phyloP scores from a whole-genome alignment of 768 basidiomycete genomes.

The Leucocoprinus leucothites region DNA sequence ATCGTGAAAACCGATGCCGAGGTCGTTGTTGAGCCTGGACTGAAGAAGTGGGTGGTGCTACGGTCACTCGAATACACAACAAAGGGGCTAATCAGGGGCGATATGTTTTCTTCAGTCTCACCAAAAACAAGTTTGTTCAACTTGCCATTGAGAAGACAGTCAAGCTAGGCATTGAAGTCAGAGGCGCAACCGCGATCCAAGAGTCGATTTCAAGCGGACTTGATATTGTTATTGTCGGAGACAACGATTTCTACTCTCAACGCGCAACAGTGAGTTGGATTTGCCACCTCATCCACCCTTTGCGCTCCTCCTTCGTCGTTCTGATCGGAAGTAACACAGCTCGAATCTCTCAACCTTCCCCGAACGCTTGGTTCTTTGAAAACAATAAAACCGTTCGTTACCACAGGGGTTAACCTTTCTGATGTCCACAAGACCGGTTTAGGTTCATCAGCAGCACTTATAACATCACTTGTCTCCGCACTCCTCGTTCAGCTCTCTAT shows the following conservation, averaged over 20 bases:
- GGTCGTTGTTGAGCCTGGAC: slow-evolving; percentile 29
- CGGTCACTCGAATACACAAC: slow-evolving; percentile 9
- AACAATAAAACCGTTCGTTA: slow-evolving; percentile 72
- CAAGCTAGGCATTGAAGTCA: slow-evolving; percentile 59
- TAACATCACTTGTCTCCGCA: slow-evolving; percentile 89
- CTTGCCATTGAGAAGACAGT: slow-evolving; percentile 82
- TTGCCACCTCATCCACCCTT: slow-evolving; percentile 1
- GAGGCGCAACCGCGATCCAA: slow-evolving; percentile 39
- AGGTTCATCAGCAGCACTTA: slow-evolving; percentile 94
- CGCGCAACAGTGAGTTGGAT: slow-evolving; percentile 63
- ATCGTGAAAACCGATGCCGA: slow-evolving; percentile 38
- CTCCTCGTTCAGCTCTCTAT: slow-evolving; percentile 75
- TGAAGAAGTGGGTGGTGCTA: slow-evolving; percentile 36
- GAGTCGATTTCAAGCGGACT: slow-evolving; percentile 50
- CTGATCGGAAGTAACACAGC: slow-evolving; percentile 36
- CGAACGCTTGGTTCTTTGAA: slow-evolving; percentile 61
- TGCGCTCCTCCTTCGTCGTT: not conserved
- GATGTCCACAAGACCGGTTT: slow-evolving; percentile 98
- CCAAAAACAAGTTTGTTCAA: slow-evolving; percentile 90
- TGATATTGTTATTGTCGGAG: slow-evolving; percentile 81
- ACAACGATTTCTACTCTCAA: slow-evolving; percentile 99
- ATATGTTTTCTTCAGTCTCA: slow-evolving; percentile 28
- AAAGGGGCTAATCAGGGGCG: slow-evolving; percentile 9
- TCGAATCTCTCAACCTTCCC: slow-evolving; percentile 58
- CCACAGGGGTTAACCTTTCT: slow-evolving; percentile 62